Conservation (phyloP, 164 flowering plant genomes). For the Cinnamomum micranthum region DNA sequence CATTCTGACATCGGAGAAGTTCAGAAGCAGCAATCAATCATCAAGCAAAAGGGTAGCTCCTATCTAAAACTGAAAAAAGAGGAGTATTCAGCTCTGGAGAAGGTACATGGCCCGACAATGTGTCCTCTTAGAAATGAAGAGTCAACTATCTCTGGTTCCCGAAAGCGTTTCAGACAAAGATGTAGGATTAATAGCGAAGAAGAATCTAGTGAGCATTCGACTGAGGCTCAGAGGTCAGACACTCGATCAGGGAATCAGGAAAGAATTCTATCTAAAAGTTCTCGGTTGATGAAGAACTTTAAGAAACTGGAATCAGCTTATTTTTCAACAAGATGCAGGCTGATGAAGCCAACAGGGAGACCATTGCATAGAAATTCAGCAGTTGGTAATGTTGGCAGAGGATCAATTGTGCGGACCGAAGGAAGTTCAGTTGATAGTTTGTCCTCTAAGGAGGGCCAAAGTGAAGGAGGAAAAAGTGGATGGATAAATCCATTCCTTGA, state of each 20-base stretch:
- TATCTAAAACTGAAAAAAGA: constrained; percentile 28
- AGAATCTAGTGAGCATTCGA: constrained; percentile 30
- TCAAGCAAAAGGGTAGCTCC: constrained; percentile 34
- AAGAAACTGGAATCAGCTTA: constrained; percentile 84
- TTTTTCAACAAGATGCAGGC: constrained; percentile 62
- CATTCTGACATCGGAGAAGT: constrained; percentile 84
- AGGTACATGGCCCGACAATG: constrained; percentile 13
- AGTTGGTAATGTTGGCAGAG: constrained; percentile 49
- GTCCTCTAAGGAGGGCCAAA: constrained; percentile 34
- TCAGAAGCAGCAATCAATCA: constrained; percentile 40
- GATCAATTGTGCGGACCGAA: constrained; percentile 57
- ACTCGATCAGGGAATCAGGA: constrained; percentile 29
- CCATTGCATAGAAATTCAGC: constrained; percentile 33
- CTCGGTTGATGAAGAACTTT: constrained; percentile 82
- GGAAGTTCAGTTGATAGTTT: constrained; percentile 68
- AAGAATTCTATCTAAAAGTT: constrained; percentile 42
- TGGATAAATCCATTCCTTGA: constrained; percentile 93
- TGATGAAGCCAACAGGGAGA: constrained; percentile 31
- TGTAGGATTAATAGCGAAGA: constrained; percentile 19
- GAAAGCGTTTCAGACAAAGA: constrained; percentile 54
- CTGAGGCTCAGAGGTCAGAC: constrained; percentile 18
- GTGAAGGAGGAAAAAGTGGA: constrained; percentile 40
- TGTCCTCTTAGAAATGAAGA: constrained; percentile 37
- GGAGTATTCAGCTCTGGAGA: not conserved
- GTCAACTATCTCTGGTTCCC: constrained; percentile 39